Evolutionary conservation across 2,329 filamentous ascomycete genomes (phyloP).

Genomic region (Juglanconis oblonga): DNA sequence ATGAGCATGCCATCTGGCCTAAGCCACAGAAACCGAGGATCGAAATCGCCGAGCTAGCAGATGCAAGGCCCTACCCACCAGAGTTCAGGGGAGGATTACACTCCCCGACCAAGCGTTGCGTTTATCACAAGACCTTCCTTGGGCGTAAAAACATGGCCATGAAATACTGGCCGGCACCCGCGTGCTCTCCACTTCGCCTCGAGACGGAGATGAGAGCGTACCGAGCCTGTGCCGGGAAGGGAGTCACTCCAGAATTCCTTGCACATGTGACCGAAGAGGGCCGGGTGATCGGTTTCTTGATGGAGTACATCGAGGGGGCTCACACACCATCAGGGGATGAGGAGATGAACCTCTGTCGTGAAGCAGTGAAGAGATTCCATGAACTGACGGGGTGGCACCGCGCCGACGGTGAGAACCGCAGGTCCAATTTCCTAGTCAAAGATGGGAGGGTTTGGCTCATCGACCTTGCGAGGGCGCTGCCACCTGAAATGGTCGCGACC

Average conservation of each 20-base stretch:
- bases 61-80: not conserved
- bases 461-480: not conserved
- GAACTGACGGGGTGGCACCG: slow-evolving; percentile 13
- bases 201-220: slow-evolving; percentile 17
- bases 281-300: slow-evolving; percentile 10
- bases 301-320: slow-evolving; percentile 1
- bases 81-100: not conserved
- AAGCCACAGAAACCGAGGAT: not conserved
- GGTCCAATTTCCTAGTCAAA: slow-evolving; percentile 11
- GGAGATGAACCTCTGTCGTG: slow-evolving; percentile 10
- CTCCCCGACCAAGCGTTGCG: not conserved
- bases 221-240: not conserved
- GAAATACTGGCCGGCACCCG: slow-evolving; percentile 13
- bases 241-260: slow-evolving; percentile 5
- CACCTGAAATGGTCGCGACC: not conserved
- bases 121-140: not conserved
- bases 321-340: not conserved
- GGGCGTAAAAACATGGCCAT: slow-evolving; percentile 1
- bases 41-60: not conserved
- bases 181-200: not conserved
- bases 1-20: not conserved
- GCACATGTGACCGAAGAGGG: slow-evolving; percentile 11
- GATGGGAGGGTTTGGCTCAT: slow-evolving; percentile 4
- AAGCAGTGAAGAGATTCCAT: not conserved
- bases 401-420: not conserved